A percentile compares a stretch with the other conserved stretches of the same genome.
phyloP scores from a whole-genome alignment of 2,329 filamentous ascomycete species.

The Pestalotiopsis sp. region DNA sequence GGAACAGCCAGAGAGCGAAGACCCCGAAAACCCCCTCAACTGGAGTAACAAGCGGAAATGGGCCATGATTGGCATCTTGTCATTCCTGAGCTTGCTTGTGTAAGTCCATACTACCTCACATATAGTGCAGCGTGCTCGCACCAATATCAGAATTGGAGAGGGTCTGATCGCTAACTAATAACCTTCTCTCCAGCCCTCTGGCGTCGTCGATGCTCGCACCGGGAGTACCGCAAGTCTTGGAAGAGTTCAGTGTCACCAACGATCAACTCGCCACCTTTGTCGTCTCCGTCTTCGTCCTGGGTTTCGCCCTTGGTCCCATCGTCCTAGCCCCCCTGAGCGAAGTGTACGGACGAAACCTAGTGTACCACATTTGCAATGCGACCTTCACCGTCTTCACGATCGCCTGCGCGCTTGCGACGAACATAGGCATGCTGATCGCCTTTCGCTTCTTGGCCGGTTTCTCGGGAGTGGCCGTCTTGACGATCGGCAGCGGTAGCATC shows the following conservation, averaged over 20 bases:
- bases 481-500: constrained; percentile 68
- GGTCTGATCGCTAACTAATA: neutral
- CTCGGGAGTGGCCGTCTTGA: constrained; percentile 64
- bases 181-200: constrained; percentile 38
- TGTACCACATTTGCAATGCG: constrained; percentile 49
- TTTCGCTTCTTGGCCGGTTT: constrained; percentile 65
- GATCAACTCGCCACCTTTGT: constrained; percentile 13
- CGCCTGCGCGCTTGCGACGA: constrained; percentile 53
- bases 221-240: constrained; percentile 12
- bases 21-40: constrained; percentile 45
- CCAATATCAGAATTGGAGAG: neutral
- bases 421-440: constrained; percentile 52
- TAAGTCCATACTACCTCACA: neutral
- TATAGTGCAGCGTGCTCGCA: neutral
- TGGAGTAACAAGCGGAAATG: constrained; percentile 43
- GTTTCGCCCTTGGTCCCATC: constrained; percentile 45
- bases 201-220: constrained; percentile 40
- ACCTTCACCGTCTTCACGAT: constrained; percentile 43
- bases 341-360: constrained; percentile 52
- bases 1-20: constrained; percentile 28
- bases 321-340: constrained; percentile 62
- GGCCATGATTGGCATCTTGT: constrained; percentile 37
- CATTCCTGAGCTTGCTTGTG: constrained; percentile 54
- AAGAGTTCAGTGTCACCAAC: constrained; percentile 9
- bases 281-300: constrained; percentile 15